Conservation (phyloP, 805 yeast species). For the Pichia eremophila region DNA sequence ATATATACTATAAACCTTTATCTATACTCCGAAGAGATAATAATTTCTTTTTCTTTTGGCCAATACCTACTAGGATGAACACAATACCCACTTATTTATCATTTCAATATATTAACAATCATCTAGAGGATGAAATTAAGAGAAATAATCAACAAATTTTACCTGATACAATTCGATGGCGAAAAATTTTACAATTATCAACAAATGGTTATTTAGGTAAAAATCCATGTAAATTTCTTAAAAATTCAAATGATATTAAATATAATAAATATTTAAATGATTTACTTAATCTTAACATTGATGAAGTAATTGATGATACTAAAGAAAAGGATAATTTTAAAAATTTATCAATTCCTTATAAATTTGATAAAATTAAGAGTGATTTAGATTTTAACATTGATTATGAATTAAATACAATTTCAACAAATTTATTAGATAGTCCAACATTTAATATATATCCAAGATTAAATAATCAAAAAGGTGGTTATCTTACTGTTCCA, state of each 20-base stretch:
- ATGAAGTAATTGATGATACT: neutral
- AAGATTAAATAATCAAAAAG: conserved; percentile 1
- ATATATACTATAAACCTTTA: no score
- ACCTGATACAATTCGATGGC: conserved; percentile 5
- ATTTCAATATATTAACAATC: conserved; percentile 2
- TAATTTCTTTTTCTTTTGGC: neutral
- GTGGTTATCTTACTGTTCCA: neutral
- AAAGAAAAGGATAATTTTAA: neutral
- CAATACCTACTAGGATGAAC: neutral
- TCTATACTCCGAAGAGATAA: no score
- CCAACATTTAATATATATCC: conserved; percentile 6
- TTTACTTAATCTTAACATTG: neutral
- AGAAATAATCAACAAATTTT: neutral
- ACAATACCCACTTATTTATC: conserved; percentile 2
- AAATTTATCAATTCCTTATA: conserved; percentile 2
- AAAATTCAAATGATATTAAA: neutral
- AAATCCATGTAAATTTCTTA: conserved; percentile 5
- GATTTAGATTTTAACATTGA: neutral
- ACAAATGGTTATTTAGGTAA: conserved; percentile 4
- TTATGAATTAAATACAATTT: neutral
- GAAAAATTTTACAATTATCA: conserved; percentile 1
- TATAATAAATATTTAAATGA: conserved; percentile 1
- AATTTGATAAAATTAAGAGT: neutral
- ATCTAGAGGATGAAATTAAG: neutral
- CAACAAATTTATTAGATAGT: conserved; percentile 2